A percentile compares a stretch with the other conserved stretches of the same genome.
These are phyloP conservation scores for Fragilaria radians DNA, from an alignment of 108 stramenopile genomes.

Conservation along the genomic window DNA sequence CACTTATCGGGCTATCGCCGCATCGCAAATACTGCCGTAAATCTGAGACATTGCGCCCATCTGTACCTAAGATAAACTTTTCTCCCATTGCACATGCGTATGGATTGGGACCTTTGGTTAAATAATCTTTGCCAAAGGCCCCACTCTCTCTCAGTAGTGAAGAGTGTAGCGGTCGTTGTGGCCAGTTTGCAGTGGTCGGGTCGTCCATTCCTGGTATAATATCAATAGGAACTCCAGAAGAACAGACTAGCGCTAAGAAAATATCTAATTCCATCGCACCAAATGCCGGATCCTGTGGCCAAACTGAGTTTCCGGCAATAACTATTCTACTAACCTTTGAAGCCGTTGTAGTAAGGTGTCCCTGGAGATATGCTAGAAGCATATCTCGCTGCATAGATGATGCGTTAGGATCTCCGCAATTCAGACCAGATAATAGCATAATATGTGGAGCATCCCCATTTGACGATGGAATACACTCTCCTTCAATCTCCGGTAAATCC, in stretches of 20 bases:
- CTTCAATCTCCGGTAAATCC: neutral
- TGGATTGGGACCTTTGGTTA: constrained; percentile 68
- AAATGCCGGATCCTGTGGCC: neutral
- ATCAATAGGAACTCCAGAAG: constrained; percentile 64
- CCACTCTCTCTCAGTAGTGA: constrained; percentile 49
- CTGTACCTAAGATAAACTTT: constrained; percentile 53
- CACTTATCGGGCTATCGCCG: constrained; percentile 17
- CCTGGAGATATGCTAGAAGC: constrained; percentile 64
- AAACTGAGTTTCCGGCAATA: constrained; percentile 53
- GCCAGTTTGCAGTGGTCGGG: constrained; percentile 86
- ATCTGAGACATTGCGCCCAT: constrained; percentile 69
- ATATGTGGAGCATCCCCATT: constrained; percentile 22
- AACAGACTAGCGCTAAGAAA: constrained; percentile 42
- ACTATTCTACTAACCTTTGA: constrained; percentile 50
- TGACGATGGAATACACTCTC: constrained; percentile 1
- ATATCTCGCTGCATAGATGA: constrained; percentile 63
- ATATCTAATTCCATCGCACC: constrained; percentile 57
- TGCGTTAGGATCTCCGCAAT: constrained; percentile 48
- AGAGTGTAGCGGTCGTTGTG: constrained; percentile 74
- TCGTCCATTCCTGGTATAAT: constrained; percentile 69
- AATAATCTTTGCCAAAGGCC: constrained; percentile 24
- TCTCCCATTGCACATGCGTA: constrained; percentile 38
- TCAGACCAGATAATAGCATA: constrained; percentile 63
- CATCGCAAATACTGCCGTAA: constrained; percentile 39
- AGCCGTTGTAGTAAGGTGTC: constrained; percentile 37